Evolutionary conservation across 208 protist genomes (phyloP).

Genomic region (Leishmania gerbilli): DNA sequence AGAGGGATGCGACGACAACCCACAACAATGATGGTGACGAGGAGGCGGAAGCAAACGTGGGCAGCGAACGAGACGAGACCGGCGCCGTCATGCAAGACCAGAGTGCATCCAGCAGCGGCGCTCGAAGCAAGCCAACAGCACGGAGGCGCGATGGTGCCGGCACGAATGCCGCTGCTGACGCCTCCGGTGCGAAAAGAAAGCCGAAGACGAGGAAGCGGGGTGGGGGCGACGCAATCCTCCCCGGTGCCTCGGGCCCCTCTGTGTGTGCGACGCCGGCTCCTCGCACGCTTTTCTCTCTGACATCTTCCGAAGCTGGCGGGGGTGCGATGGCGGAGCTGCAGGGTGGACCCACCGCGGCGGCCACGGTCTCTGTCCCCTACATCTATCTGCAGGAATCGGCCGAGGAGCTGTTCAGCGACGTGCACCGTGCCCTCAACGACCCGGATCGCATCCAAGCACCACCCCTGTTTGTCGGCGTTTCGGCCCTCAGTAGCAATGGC

Average conservation of each 20-base stretch:
- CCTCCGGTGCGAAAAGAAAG: slow-evolving; percentile 4
- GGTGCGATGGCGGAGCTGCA: slow-evolving; percentile 7
- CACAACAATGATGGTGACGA: slow-evolving; percentile 2
- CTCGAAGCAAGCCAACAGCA: slow-evolving; percentile 6
- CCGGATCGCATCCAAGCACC: slow-evolving; percentile 85
- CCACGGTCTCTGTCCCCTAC: slow-evolving; percentile 38
- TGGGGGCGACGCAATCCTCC: not conserved
- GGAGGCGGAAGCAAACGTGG: not conserved
- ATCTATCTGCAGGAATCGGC: slow-evolving; percentile 37
- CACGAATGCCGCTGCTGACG: not conserved
- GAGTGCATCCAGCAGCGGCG: not conserved
- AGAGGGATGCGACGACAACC: slow-evolving; percentile 13
- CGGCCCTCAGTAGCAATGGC: not conserved
- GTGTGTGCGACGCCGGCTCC: slow-evolving; percentile 1
- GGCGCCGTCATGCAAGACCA: not conserved
- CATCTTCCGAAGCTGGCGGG: slow-evolving; percentile 2
- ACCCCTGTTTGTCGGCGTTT: slow-evolving; percentile 75
- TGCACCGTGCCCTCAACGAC: slow-evolving; percentile 62
- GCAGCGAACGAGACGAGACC: not conserved
- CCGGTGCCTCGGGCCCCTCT: no score
- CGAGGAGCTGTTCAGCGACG: slow-evolving; percentile 47
- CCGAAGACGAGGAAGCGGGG: not conserved
- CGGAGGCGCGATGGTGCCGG: slow-evolving; percentile 11
- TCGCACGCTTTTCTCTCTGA: slow-evolving; percentile 54
- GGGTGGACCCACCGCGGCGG: slow-evolving; percentile 16